Evolutionary conservation across 306 rosid species (phyloP).

Genomic region (Rosa rugosa): DNA sequence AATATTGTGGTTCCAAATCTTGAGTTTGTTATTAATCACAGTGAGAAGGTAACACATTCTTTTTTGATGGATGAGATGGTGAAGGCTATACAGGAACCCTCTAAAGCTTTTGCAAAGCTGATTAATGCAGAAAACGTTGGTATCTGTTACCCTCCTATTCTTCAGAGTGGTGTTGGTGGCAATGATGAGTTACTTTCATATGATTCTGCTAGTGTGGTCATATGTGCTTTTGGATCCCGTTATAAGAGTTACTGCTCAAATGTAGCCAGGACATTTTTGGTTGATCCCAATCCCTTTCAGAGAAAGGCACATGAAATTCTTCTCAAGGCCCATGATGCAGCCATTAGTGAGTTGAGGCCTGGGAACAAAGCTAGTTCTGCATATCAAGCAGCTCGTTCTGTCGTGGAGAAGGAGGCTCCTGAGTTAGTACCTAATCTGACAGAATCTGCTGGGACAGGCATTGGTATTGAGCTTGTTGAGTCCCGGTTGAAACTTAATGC

Average conservation of each 20-base stretch:
- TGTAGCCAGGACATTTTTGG: constrained; percentile 79
- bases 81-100: too few species aligned
- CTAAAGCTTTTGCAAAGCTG: neutral
- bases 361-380: constrained; percentile 67
- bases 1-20: too few species aligned
- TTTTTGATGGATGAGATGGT: too few species aligned
- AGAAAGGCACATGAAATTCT: constrained; percentile 85
- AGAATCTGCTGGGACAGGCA: constrained; percentile 84
- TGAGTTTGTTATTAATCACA: too few species aligned
- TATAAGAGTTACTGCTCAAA: constrained; percentile 89
- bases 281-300: constrained; percentile 74
- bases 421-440: constrained; percentile 64
- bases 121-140: too few species aligned
- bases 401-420: constrained; percentile 75
- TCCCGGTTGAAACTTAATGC: constrained; percentile 78
- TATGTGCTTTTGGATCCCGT: constrained; percentile 88
- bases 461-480: constrained; percentile 91
- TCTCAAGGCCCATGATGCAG: constrained; percentile 80
- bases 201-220: constrained; percentile 75
- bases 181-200: constrained; percentile 36
- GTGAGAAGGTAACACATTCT: too few species aligned
- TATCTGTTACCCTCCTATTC: constrained; percentile 58
- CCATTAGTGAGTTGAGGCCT: constrained; percentile 61
- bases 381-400: constrained; percentile 69
- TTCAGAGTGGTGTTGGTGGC: constrained; percentile 59